Evolutionary conservation across 495 filamentous ascomycete genomes (phyloP).

Genomic region (Cercophora sp.): DNA sequence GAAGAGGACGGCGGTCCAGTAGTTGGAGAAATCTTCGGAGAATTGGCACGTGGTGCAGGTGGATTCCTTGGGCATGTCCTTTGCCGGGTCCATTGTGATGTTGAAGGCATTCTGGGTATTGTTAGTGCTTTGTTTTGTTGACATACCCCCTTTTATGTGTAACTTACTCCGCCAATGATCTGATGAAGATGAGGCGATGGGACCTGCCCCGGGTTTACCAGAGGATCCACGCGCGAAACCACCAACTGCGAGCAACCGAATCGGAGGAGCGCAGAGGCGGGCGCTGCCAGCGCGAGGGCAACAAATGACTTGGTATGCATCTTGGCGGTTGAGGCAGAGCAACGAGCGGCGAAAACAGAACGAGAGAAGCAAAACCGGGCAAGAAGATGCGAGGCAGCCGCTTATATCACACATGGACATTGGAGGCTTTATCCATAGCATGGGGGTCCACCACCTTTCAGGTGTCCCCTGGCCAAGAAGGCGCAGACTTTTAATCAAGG

Average conservation of each 20-base stretch:
- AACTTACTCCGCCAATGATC: conserved; percentile 16
- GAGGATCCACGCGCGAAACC: conserved; percentile 39
- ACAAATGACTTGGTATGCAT: conserved; percentile 39
- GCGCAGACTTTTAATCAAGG: too few species aligned
- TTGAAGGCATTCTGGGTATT: conserved; percentile 27
- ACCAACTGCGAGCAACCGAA: conserved; percentile 46
- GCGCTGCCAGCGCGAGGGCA: conserved; percentile 40
- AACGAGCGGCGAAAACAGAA: neutral
- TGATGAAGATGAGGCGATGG: conserved; percentile 21
- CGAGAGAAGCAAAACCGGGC: too few species aligned
- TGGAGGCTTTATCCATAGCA: too few species aligned
- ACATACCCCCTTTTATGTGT: too few species aligned
- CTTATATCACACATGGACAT: too few species aligned
- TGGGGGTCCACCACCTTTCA: too few species aligned
- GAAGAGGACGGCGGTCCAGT: conserved; percentile 38
- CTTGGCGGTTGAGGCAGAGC: neutral
- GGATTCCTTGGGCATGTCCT: conserved; percentile 22
- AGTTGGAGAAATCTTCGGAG: conserved; percentile 32
- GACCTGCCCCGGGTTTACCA: conserved; percentile 10
- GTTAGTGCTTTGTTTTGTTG: too few species aligned
- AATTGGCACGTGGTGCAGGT: conserved; percentile 31
- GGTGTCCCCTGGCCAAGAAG: too few species aligned
- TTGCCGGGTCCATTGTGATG: conserved; percentile 18
- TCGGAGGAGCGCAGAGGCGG: conserved; percentile 37
- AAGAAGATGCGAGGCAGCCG: too few species aligned